These are phyloP conservation scores for Globisporangium echinulatum DNA, from an alignment of 352 stramenopile genomes.

Conservation along the genomic window DNA sequence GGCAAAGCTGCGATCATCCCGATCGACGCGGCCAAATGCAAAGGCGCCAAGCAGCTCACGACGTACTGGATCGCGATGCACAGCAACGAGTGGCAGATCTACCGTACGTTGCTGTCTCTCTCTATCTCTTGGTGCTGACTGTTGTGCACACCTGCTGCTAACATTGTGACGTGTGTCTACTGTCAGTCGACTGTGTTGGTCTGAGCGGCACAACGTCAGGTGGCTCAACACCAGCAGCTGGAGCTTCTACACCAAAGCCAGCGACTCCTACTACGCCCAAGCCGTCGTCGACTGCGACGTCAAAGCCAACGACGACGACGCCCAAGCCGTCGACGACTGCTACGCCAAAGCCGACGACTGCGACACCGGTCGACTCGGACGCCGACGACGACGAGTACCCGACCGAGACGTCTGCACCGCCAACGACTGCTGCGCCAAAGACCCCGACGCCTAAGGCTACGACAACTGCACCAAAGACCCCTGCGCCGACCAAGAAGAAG, in stretches of 20 bases:
- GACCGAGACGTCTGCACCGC: not conserved
- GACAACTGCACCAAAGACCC: too few species aligned
- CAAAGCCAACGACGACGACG: constrained; percentile 4
- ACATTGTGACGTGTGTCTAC: constrained; percentile 1
- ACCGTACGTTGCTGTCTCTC: constrained; percentile 16
- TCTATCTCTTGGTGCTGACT: not conserved
- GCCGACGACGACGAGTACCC: constrained; percentile 6
- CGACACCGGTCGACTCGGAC: constrained; percentile 3
- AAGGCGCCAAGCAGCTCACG: constrained; percentile 27
- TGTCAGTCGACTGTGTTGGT: constrained; percentile 22
- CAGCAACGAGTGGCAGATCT: constrained; percentile 46
- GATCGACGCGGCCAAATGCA: constrained; percentile 18
- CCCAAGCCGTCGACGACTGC: constrained; percentile 1
- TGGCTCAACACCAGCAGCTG: not conserved
- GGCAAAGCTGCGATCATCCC: constrained; percentile 19
- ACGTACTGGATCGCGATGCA: constrained; percentile 57
- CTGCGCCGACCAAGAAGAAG: constrained; percentile 10
- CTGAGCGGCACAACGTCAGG: constrained; percentile 6
- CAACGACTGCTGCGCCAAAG: not conserved
- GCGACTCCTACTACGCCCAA: not conserved
- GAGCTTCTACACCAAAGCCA: not conserved
- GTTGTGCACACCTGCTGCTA: constrained; percentile 1
- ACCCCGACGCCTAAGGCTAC: too few species aligned
- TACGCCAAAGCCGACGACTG: constrained; percentile 1
- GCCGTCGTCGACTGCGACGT: not conserved